Evolutionary conservation across 78 protist species (phyloP).

Genomic region (Dictyostelium brefeldianum): DNA sequence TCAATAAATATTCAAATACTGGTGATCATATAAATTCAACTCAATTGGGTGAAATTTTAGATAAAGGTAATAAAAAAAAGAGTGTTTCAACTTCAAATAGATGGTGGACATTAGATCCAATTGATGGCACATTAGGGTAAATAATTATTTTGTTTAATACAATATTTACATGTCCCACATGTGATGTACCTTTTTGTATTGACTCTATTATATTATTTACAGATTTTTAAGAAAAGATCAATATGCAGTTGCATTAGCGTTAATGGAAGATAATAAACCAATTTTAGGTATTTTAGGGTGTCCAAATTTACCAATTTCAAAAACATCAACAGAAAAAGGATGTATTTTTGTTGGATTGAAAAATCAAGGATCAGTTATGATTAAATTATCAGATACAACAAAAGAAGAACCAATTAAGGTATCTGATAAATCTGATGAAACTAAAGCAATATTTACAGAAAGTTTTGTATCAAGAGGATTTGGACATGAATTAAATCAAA

Average conservation of each 20-base stretch:
- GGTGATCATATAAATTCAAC: not conserved
- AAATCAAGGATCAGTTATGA: conserved; percentile 46
- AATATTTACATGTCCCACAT: too few relatives aligned
- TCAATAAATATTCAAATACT: conserved; percentile 12
- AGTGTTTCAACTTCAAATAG: conserved; percentile 5
- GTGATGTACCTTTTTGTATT: too few relatives aligned
- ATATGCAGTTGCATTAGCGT: conserved; percentile 80
- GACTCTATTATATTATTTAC: too few relatives aligned
- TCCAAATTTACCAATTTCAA: conserved; percentile 61
- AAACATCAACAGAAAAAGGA: conserved; percentile 22
- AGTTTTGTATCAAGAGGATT: conserved; percentile 74
- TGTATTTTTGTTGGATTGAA: conserved; percentile 48
- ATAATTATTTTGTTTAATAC: too few relatives aligned
- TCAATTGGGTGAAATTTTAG: not conserved
- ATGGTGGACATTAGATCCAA: conserved; percentile 84
- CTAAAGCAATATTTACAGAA: conserved; percentile 70
- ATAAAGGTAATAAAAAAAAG: conserved; percentile 22
- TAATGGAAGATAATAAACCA: conserved; percentile 77
- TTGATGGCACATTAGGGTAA: conserved; percentile 81
- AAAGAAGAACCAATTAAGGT: conserved; percentile 24
- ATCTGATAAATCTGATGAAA: conserved; percentile 25
- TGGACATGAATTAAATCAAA: conserved; percentile 62
- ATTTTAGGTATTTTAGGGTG: conserved; percentile 82
- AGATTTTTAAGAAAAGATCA: conserved; percentile 76
- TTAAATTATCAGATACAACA: not conserved